Percentiles rank a stretch among this genome's conserved stretches.
phyloP scores from a whole-genome alignment of 2,329 filamentous ascomycete genomes.

The Aureobasidium sp. region DNA sequence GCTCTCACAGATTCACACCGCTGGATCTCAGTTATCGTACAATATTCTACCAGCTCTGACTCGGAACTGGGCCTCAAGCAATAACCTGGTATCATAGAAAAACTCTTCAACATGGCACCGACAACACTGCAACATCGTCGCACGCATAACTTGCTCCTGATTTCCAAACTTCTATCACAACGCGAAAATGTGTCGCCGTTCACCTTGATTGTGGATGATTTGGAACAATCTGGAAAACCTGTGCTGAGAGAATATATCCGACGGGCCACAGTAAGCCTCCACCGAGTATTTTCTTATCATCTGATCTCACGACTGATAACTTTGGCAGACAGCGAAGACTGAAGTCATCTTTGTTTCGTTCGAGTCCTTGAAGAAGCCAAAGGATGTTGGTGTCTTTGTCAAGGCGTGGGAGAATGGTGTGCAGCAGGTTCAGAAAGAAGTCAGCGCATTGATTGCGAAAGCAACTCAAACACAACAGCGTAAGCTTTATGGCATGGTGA shows the following conservation, averaged over 20 bases:
- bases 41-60: not conserved
- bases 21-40: not conserved
- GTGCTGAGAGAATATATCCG: slow-evolving; percentile 65
- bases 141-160: slow-evolving; percentile 74
- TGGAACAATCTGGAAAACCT: slow-evolving; percentile 70
- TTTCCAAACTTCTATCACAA: slow-evolving; percentile 72
- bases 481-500: not conserved
- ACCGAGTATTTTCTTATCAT: not conserved
- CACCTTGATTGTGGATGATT: slow-evolving; percentile 73
- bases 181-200: slow-evolving; percentile 77
- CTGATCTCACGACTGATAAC: not conserved
- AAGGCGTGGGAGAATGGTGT: slow-evolving; percentile 25
- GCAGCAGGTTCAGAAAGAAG: slow-evolving; percentile 25
- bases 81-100: not conserved
- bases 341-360: slow-evolving; percentile 73
- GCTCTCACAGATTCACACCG: not conserved
- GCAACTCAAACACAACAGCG: slow-evolving; percentile 8
- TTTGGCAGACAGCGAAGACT: slow-evolving; percentile 50
- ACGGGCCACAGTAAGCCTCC: slow-evolving; percentile 56
- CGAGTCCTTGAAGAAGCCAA: slow-evolving; percentile 58
- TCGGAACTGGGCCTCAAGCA: not conserved
- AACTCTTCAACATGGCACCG: slow-evolving; percentile 43
- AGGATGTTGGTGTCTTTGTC: slow-evolving; percentile 59
- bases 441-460: slow-evolving; percentile 16
- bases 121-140: slow-evolving; percentile 58